Percentiles rank a stretch among this genome's conserved stretches.
Conservation (phyloP, 441 rosid genomes). For the Gossypium davidsonii region DNA sequence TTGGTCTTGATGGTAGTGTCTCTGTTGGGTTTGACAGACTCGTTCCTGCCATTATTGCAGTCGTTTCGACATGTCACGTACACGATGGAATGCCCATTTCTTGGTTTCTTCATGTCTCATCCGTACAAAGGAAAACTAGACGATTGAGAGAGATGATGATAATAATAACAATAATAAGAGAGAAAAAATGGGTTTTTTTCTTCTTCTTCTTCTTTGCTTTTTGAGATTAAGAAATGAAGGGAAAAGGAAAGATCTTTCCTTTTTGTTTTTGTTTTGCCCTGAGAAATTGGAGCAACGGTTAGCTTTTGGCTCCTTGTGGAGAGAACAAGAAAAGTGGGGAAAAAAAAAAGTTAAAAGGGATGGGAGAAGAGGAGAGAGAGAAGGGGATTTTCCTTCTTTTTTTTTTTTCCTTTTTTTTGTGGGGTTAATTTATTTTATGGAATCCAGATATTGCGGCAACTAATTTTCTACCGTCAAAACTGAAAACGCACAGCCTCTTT, state of each 20-base stretch:
- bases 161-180: not conserved
- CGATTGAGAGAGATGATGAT: not conserved
- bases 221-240: not conserved
- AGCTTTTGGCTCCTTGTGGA: not conserved
- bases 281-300: not conserved
- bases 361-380: too few species aligned
- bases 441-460: too few species aligned
- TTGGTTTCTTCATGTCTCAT: constrained; percentile 41
- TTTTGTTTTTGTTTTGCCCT: not conserved
- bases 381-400: too few species aligned
- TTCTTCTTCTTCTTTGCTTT: not conserved
- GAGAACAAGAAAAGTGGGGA: not conserved
- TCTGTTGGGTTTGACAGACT: not conserved
- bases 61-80: constrained; percentile 23
- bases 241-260: not conserved
- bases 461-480: too few species aligned
- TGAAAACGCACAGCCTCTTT: too few species aligned
- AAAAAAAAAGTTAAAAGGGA: not conserved
- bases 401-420: not conserved
- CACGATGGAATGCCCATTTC: constrained; percentile 18
- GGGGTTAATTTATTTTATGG: too few species aligned
- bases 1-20: not conserved
- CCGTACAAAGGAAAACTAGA: not conserved
- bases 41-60: not conserved
- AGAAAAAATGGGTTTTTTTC: not conserved